Conservation (phyloP, 768 basidiomycete species). For the Harrya chromipes region DNA sequence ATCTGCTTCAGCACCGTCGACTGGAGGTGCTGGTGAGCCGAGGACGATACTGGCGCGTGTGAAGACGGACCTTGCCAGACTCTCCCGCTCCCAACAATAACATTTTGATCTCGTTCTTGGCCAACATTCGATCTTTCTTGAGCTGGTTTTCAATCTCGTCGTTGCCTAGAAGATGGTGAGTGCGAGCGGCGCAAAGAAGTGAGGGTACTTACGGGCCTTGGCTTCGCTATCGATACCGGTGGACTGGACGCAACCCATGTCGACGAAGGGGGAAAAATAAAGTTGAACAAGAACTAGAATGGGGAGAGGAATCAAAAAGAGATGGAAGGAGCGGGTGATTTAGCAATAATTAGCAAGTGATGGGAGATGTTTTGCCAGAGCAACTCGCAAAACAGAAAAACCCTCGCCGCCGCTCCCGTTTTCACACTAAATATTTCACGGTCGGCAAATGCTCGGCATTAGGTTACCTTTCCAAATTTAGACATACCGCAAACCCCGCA, state of each 20-base stretch:
- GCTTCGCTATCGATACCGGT: constrained; percentile 73
- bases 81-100: constrained; percentile 92
- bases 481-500: constrained; percentile 17
- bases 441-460: constrained; percentile 21
- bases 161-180: constrained; percentile 53
- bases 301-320: constrained; percentile 8
- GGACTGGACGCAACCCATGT: constrained; percentile 76
- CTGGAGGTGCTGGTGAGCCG: constrained; percentile 33
- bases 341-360: constrained; percentile 26
- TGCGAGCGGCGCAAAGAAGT: not conserved
- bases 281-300: constrained; percentile 1
- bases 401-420: not conserved
- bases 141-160: constrained; percentile 94
- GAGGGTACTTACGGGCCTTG: constrained; percentile 66
- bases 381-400: constrained; percentile 16
- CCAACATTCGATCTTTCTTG: constrained; percentile 82
- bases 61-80: constrained; percentile 76
- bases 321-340: constrained; percentile 23
- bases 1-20: constrained; percentile 95
- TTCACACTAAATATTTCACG: constrained; percentile 13
- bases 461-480: constrained; percentile 7
- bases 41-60: not conserved
- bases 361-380: constrained; percentile 12
- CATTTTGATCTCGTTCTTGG: constrained; percentile 97
- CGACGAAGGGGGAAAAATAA: constrained; percentile 5